These are phyloP conservation scores for Physocladia obscura DNA, from an alignment of 192 early-diverging fungal genomes.

Conservation along the genomic window DNA sequence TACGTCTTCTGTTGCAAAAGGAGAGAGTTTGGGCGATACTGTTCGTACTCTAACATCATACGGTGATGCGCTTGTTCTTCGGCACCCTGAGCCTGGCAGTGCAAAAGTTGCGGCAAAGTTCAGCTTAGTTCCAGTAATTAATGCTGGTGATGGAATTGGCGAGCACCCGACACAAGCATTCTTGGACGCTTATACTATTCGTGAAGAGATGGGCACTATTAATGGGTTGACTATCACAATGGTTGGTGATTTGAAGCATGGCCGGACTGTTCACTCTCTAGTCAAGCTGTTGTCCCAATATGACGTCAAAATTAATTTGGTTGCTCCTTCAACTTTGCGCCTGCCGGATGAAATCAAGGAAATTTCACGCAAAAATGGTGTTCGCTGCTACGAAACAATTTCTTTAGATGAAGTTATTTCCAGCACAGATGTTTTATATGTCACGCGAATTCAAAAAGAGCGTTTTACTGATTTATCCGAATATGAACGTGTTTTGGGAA, in stretches of 20 bases:
- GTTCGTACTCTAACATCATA: slow-evolving; percentile 91
- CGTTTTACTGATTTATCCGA: slow-evolving; percentile 75
- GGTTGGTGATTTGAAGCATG: slow-evolving; percentile 96
- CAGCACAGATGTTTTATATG: slow-evolving; percentile 91
- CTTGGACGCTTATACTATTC: slow-evolving; percentile 90
- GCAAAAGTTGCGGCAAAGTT: slow-evolving; percentile 80
- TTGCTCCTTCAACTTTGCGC: slow-evolving; percentile 73
- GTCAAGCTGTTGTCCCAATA: slow-evolving; percentile 86
- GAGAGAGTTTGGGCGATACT: slow-evolving; percentile 92
- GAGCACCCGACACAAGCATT: slow-evolving; percentile 99
- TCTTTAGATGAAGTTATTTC: slow-evolving; percentile 77
- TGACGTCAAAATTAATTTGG: slow-evolving; percentile 92
- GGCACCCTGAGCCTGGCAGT: slow-evolving; percentile 89
- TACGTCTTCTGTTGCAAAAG: slow-evolving; percentile 91
- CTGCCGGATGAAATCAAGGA: slow-evolving; percentile 83
- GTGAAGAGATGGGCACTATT: slow-evolving; percentile 87
- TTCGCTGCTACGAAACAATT: slow-evolving; percentile 66
- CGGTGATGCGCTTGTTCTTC: slow-evolving; percentile 87
- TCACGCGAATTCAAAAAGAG: slow-evolving; percentile 96
- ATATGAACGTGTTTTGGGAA: slow-evolving; percentile 75
- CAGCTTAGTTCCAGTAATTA: slow-evolving; percentile 91
- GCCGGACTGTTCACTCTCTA: slow-evolving; percentile 94
- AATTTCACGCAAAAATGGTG: slow-evolving; percentile 40
- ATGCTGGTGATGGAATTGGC: slow-evolving; percentile 94
- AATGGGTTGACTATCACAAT: slow-evolving; percentile 93